These are phyloP conservation scores for Yamadazyma kitorensis DNA, from an alignment of 805 yeast species.

Conservation along the genomic window DNA sequence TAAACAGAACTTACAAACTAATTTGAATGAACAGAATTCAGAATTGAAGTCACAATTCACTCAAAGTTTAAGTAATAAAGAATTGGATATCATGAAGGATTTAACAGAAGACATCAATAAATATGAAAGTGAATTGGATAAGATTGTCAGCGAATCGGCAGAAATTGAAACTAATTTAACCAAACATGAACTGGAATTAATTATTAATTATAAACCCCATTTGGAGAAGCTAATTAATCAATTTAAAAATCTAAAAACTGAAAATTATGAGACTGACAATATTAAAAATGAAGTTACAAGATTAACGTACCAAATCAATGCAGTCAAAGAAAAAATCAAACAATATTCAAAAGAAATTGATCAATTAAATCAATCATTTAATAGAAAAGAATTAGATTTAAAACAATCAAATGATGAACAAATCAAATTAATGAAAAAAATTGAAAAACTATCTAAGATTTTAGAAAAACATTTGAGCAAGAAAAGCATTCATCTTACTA, in stretches of 20 bases:
- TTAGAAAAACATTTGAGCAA: slow-evolving; percentile 64
- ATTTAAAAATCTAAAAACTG: slow-evolving; percentile 12
- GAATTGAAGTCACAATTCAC: slow-evolving; percentile 58
- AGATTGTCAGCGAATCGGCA: slow-evolving; percentile 36
- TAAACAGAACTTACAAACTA: slow-evolving; percentile 33
- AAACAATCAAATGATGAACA: slow-evolving; percentile 58
- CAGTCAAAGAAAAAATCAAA: slow-evolving; percentile 26
- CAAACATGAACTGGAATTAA: slow-evolving; percentile 51
- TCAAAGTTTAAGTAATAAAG: slow-evolving; percentile 49
- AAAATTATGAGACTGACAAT: slow-evolving; percentile 14
- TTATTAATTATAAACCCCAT: slow-evolving; percentile 57
- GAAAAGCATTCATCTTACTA: slow-evolving; percentile 52
- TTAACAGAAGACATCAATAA: slow-evolving; percentile 35
- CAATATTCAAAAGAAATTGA: slow-evolving; percentile 25
- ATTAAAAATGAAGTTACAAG: slow-evolving; percentile 24
- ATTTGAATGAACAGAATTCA: slow-evolving; percentile 38
- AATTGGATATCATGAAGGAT: slow-evolving; percentile 37
- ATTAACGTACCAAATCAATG: slow-evolving; percentile 23
- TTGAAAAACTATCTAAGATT: slow-evolving; percentile 60
- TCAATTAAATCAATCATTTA: slow-evolving; percentile 26
- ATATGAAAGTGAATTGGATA: slow-evolving; percentile 40
- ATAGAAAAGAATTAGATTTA: slow-evolving; percentile 37
- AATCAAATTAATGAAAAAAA: slow-evolving; percentile 45
- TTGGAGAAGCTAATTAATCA: slow-evolving; percentile 15
- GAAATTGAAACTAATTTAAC: slow-evolving; percentile 48